Evolutionary conservation across 2,329 filamentous ascomycete species (phyloP).

Genomic region (Penicillium janthinellum): DNA sequence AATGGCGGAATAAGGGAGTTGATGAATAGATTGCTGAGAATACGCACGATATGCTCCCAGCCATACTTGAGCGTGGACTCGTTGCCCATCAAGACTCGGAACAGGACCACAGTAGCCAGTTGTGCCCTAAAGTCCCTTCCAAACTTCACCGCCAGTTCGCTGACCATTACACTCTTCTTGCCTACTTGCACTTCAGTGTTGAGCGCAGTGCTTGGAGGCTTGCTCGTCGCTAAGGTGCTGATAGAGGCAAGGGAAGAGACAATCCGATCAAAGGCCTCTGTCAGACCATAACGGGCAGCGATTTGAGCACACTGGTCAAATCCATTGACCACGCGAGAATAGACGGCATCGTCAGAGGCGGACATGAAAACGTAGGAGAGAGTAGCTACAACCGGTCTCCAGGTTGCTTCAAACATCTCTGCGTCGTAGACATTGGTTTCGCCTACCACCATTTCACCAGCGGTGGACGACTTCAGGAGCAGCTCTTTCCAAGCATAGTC

Average conservation of each 20-base stretch:
- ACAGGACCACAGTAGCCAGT: constrained; percentile 90
- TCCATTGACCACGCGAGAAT: constrained; percentile 86
- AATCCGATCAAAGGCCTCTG: constrained; percentile 88
- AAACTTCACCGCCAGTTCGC: constrained; percentile 93
- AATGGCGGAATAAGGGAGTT: constrained; percentile 90
- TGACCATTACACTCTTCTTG: constrained; percentile 96
- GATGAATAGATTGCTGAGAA: constrained; percentile 93
- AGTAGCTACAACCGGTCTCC: constrained; percentile 92
- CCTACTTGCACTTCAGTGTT: constrained; percentile 96
- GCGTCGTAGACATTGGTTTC: constrained; percentile 94
- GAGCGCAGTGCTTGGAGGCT: constrained; percentile 76
- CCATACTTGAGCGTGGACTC: constrained; percentile 71
- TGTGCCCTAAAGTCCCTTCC: constrained; percentile 92
- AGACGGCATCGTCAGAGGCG: constrained; percentile 93
- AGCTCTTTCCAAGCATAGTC: constrained; percentile 98
- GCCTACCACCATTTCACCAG: constrained; percentile 73
- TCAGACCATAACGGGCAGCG: constrained; percentile 78
- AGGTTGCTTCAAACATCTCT: constrained; percentile 95
- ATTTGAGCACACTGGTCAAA: constrained; percentile 97
- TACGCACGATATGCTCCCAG: constrained; percentile 71
- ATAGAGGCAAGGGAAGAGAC: constrained; percentile 88
- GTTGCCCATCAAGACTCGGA: constrained; percentile 84
- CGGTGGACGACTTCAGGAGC: constrained; percentile 76
- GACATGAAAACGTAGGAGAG: constrained; percentile 99
- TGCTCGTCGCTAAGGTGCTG: constrained; percentile 78